These are phyloP conservation scores for Solanum chmielewskii DNA, from an alignment of 257 asterid species.

Conservation along the genomic window DNA sequence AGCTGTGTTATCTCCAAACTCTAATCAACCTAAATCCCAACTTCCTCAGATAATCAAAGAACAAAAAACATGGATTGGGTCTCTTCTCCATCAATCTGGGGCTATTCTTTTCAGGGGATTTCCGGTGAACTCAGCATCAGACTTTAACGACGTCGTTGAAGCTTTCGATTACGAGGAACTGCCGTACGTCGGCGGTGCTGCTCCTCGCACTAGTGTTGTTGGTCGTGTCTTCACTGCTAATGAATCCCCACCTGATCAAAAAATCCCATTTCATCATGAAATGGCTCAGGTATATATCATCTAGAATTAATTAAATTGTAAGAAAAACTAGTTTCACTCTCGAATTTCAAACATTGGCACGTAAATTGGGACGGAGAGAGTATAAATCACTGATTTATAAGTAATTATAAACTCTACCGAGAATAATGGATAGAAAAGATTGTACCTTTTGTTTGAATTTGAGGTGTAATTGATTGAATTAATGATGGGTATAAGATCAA, in stretches of 20 bases:
- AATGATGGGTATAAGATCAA: not conserved
- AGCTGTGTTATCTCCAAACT: constrained; percentile 35
- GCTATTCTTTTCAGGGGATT: constrained; percentile 73
- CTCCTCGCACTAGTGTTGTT: constrained; percentile 67
- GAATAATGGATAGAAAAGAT: not conserved
- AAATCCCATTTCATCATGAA: constrained; percentile 77
- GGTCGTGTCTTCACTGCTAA: constrained; percentile 89
- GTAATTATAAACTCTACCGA: not conserved
- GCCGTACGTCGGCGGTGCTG: constrained; percentile 88
- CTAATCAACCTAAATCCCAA: not conserved
- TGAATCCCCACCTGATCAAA: constrained; percentile 85
- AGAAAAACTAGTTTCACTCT: not conserved
- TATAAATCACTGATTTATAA: not conserved
- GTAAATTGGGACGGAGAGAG: not conserved
- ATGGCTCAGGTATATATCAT: constrained; percentile 53
- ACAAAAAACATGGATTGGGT: constrained; percentile 45
- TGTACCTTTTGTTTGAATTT: not conserved
- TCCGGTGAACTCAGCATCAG: constrained; percentile 39
- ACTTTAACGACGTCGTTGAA: constrained; percentile 75
- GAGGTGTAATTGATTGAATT: not conserved
- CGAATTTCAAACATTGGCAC: not conserved
- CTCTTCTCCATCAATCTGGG: constrained; percentile 45
- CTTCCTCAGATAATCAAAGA: constrained; percentile 26
- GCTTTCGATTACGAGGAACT: constrained; percentile 73
- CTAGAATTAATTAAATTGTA: not conserved